A percentile compares a stretch with the other conserved stretches of the same genome.
Evolutionary conservation across 768 basidiomycete species (phyloP).

Genomic region (Leccinellum luteum): DNA sequence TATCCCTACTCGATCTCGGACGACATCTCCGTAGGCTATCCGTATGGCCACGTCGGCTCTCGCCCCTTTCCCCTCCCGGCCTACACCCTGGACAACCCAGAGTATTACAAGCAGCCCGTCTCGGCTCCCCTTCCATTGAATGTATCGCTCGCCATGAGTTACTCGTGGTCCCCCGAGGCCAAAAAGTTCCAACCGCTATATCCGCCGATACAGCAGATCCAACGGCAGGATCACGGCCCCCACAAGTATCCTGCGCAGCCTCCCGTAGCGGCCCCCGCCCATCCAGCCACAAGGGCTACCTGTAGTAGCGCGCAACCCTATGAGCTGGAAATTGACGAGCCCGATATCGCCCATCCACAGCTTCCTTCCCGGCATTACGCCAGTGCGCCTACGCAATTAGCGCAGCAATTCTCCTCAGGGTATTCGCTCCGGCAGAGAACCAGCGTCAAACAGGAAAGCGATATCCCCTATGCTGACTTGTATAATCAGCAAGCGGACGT

Average conservation of each 20-base stretch:
- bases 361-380: conserved; percentile 25
- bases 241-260: conserved; percentile 18
- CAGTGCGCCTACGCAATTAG: conserved; percentile 14
- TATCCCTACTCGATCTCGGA: conserved; percentile 27
- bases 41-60: conserved; percentile 22
- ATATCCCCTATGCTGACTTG: conserved; percentile 25
- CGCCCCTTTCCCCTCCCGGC: conserved; percentile 23
- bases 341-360: conserved; percentile 24
- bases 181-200: conserved; percentile 38
- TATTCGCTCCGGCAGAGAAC: conserved; percentile 24
- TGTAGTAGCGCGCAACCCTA: conserved; percentile 19
- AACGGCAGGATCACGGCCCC: conserved; percentile 24
- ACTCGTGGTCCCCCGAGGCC: conserved; percentile 30
- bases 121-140: conserved; percentile 32
- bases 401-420: conserved; percentile 19
- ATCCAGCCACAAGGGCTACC: conserved; percentile 13
- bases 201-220: conserved; percentile 31
- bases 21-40: conserved; percentile 21
- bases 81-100: conserved; percentile 23
- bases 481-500: conserved; percentile 24
- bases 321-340: conserved; percentile 27
- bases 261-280: conserved; percentile 8
- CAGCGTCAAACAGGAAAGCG: conserved; percentile 29
- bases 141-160: conserved; percentile 32
- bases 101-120: conserved; percentile 34